phyloP scores from a whole-genome alignment of 2,329 filamentous ascomycete genomes.

The Xylaria sp. region DNA sequence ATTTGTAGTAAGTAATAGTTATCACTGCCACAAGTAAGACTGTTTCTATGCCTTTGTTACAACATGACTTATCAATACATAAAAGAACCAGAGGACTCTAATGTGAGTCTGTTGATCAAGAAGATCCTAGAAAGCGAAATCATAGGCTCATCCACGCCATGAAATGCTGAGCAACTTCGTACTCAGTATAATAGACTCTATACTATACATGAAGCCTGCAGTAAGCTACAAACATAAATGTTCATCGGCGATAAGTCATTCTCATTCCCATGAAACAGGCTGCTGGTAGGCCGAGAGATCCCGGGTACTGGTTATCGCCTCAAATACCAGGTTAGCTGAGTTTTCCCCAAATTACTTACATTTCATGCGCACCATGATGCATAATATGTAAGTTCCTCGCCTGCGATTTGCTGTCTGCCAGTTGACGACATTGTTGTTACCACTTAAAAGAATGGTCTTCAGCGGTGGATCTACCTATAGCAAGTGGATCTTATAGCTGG shows the following conservation, averaged over 20 bases:
- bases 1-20: background rate
- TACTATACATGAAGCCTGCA: too few relatives aligned
- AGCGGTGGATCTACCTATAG: background rate
- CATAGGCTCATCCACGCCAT: background rate
- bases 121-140: background rate
- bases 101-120: background rate
- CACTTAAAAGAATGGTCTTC: background rate
- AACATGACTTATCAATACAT: background rate
- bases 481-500: slow-evolving; percentile 4
- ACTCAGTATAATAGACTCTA: too few relatives aligned
- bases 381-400: background rate
- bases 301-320: background rate
- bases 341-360: background rate
- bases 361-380: background rate
- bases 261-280: background rate
- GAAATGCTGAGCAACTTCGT: background rate
- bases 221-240: too few relatives aligned
- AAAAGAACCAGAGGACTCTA: background rate
- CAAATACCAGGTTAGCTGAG: background rate
- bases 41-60: background rate
- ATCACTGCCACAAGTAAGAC: background rate
- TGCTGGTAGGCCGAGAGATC: background rate
- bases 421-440: background rate
- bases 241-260: background rate
- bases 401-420: too few relatives aligned